Conservation (phyloP, 2,329 filamentous ascomycete species). For the Xylaria sp. region DNA sequence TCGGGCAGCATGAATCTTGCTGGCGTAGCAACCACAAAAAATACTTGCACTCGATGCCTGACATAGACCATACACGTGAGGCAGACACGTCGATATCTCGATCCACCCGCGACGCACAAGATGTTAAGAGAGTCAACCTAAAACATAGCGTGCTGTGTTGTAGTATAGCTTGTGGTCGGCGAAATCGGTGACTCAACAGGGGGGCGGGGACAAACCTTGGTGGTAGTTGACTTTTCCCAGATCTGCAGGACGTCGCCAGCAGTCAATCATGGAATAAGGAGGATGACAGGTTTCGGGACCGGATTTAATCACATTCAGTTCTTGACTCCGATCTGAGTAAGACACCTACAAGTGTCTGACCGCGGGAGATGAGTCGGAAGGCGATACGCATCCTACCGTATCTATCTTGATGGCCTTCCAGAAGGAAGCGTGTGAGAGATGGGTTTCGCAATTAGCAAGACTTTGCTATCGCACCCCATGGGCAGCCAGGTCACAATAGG, state of each 20-base stretch:
- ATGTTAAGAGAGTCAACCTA: background rate
- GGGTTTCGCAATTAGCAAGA: constrained; percentile 17
- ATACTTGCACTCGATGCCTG: constrained; percentile 26
- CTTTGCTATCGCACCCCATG: constrained; percentile 16
- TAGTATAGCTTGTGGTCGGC: constrained; percentile 8
- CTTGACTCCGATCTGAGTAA: constrained; percentile 18
- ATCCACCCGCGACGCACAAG: constrained; percentile 6
- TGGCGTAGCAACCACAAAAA: constrained; percentile 6
- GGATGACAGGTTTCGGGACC: constrained; percentile 14
- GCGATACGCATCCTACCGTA: background rate
- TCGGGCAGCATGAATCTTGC: constrained; percentile 19
- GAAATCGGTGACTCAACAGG: constrained; percentile 15
- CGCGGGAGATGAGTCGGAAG: constrained; percentile 19
- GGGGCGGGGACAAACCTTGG: no score
- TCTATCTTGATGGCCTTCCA: background rate
- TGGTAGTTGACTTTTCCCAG: background rate
- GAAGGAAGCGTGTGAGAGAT: constrained; percentile 13
- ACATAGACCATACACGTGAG: constrained; percentile 17
- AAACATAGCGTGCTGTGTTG: background rate
- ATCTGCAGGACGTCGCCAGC: constrained; percentile 16
- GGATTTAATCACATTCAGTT: background rate
- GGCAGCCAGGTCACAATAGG: background rate
- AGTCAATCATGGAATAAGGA: constrained; percentile 2
- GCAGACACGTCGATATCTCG: constrained; percentile 21
- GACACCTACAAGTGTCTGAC: constrained; percentile 3